Base-by-base conservation (phyloP, 768 basidiomycete species). In the Serpula lacrymans region DNA sequence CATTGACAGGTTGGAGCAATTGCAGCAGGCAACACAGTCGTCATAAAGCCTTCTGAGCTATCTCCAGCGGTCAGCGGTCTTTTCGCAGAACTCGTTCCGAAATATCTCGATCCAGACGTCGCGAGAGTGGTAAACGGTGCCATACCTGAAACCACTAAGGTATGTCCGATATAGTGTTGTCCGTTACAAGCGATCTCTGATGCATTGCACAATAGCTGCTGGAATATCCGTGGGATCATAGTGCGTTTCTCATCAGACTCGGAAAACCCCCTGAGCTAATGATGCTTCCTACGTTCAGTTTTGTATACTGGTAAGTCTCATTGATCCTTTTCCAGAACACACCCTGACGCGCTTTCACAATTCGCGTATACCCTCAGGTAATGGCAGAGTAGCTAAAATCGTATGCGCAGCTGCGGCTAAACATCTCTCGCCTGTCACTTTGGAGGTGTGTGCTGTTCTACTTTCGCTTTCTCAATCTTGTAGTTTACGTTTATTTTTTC, bases 41-140 rank as follows among this genome's bases (percentile, higher is more conserved):
- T 84, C 4, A 33, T 91, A 37, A 93, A 93, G 57, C 86, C 87
- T 1, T 84, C 90, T 1, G 91, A 93, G 53, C 62, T 77, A 3
- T 65, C 76, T 0, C 77, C 82, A 0, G 71, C 74, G 2, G 64
- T 69, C 3, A 77, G 75, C 30, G 50, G 71, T 8, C 70, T 91
- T 9, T 54, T 89, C 12, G 72, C 80, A 0, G 81, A 88, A 50
- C 73, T 91, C 6, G 28, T 88, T 5, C 79, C 80, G 2, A 78
- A 85, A 53, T 93, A 94, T 52, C 50, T 94, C 44, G 91, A 93
- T 57, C 58, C 66, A 0, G 73, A 78, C 23, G 55, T 85, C 3
- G 70, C 78, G n/a, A 68, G 76, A 10, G 69, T 92, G 23, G 75
- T 90, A 20, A 78, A 85, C 46, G 88, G 88, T 13, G 79, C 65